Conservation (phyloP, 1,284 basidiomycete species). For the Tilletia caries region DNA sequence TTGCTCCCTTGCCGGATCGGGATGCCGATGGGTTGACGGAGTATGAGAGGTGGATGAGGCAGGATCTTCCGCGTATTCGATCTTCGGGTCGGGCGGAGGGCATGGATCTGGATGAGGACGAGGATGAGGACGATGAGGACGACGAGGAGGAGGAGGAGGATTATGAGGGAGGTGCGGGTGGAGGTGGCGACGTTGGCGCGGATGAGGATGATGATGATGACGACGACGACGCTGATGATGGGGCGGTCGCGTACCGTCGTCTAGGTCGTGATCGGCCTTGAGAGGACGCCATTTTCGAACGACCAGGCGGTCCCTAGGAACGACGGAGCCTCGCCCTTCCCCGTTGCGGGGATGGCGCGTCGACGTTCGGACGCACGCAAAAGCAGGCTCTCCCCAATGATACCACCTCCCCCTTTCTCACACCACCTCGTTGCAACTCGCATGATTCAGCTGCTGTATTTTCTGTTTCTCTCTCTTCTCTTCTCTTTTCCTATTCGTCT, state of each 20-base stretch:
- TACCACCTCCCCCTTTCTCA: too few relatives aligned
- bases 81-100: neutral
- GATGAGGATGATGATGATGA: neutral
- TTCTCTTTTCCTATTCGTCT: too few relatives aligned
- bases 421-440: too few relatives aligned
- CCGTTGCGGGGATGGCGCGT: too few relatives aligned
- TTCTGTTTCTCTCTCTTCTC: too few relatives aligned
- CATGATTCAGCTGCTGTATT: too few relatives aligned
- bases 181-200: neutral
- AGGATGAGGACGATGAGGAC: neutral
- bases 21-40: slow-evolving; percentile 4
- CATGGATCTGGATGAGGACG: neutral
- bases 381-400: too few relatives aligned
- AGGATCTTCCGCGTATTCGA: neutral
- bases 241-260: neutral
- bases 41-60: neutral
- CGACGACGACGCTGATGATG: neutral
- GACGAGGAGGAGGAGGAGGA: neutral
- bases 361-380: too few relatives aligned
- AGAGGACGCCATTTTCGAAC: too few relatives aligned
- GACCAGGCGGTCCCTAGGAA: too few relatives aligned
- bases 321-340: too few relatives aligned
- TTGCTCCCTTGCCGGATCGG: too few relatives aligned
- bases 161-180: neutral
- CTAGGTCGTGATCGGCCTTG: neutral